Evolutionary conservation across 495 filamentous ascomycete species (phyloP).

Genomic region (Neurospora pannonica): DNA sequence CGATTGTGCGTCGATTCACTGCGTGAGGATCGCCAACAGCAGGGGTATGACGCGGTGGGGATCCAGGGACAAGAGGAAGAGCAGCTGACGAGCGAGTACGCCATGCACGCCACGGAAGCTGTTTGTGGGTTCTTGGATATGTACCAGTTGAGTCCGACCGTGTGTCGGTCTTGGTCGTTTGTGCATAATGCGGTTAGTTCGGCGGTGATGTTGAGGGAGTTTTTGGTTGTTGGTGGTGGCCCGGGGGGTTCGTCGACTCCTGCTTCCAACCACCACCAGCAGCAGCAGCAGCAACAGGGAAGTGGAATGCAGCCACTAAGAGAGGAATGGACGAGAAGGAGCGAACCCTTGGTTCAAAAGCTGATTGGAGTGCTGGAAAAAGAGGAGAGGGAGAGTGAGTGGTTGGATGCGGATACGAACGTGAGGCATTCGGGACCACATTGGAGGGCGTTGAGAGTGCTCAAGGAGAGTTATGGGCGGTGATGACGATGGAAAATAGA

Average conservation of each 20-base stretch:
- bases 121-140: not conserved
- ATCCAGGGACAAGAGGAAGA: not conserved
- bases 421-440: slow-evolving; percentile 1
- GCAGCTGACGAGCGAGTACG: not conserved
- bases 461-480: slow-evolving; percentile 1
- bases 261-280: not conserved
- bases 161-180: slow-evolving; percentile 1
- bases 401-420: slow-evolving; percentile 2
- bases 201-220: not conserved
- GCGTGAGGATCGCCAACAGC: not conserved
- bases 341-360: not conserved
- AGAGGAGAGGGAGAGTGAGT: slow-evolving; percentile 1
- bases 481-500: not conserved
- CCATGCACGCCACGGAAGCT: not conserved
- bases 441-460: not conserved
- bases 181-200: slow-evolving; percentile 4
- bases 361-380: not conserved
- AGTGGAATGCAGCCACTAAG: not conserved
- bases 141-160: not conserved
- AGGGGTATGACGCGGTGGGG: not conserved
- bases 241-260: not conserved
- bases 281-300: not conserved
- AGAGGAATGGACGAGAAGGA: not conserved
- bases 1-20: not conserved
- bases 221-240: not conserved